Evolutionary conservation across 495 filamentous ascomycete species (phyloP), one percentile per base, ranked within the genome.

Genomic region (Daldinia grandis): DNA sequence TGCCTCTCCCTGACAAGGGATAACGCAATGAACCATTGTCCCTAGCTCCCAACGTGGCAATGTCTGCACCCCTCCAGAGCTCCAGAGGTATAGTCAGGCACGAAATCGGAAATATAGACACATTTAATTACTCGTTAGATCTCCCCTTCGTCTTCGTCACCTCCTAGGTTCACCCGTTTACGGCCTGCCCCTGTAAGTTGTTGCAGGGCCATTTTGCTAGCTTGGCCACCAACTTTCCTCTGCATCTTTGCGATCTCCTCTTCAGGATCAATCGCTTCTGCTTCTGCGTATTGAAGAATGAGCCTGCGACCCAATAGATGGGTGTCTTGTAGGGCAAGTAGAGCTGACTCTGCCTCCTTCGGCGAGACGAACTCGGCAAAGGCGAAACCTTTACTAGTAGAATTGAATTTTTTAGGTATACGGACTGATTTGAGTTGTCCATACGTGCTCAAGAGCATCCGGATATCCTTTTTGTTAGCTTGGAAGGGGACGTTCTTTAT

Each of bases 401-500:
- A 87, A 76, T 97, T 92, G 79, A 97, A 94, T 76, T 97, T 98
- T 81, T 97, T 93, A 3, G 95, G 96, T 58, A 99, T 86, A 40
- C 96, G 91, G 31, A 98, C 91, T 54, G 94, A 93, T 49, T 94
- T 91, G 59, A 99, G 86, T 73, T 96, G 91, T 19, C 96, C 95
- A 77, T 97, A 99, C 17, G 91, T 84, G 50, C 91, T 88, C 78
- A 99, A 93, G 9, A 99, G 84, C 15, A 89, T 83, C 42, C 91
- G 87, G 31, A 99, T 83, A 72, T 99, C 96, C 76, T 95, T 94
- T 84, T 97, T 97, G 44, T 88, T 91, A 9, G 91, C 90, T 80
- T 98, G 92, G 82, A 99, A 99, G 8, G 95, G 95, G 76, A 99
- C 81, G 83, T 99, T 99, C 84, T 98, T 98, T 84, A 99, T 92